A percentile compares a stretch with the other conserved stretches of the same genome.
Evolutionary conservation across 129 eudicot species (phyloP).

Genomic region (Scalesia atractyloides): DNA sequence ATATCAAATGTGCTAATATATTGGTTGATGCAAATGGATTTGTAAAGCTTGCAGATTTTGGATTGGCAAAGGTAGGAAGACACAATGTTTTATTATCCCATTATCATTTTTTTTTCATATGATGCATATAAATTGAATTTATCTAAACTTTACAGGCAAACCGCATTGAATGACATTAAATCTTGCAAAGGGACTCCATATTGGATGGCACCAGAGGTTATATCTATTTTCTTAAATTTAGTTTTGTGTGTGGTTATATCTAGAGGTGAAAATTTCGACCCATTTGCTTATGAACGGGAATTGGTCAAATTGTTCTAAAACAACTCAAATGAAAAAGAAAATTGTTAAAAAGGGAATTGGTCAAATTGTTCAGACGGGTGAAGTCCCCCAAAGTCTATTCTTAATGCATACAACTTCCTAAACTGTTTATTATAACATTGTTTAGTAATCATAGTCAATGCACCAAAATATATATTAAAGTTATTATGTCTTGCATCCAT

Average conservation of each 20-base stretch:
- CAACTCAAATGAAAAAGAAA: background rate
- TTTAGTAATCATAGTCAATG: background rate
- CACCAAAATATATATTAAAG: background rate
- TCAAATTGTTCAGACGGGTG: background rate
- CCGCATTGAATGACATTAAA: conserved; percentile 71
- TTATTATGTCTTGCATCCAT: conserved; percentile 5
- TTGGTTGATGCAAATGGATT: conserved; percentile 78
- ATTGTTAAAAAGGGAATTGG: background rate
- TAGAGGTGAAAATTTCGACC: background rate
- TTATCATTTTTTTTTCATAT: conserved; percentile 1
- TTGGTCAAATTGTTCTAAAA: background rate
- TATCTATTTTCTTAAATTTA: conserved; percentile 10
- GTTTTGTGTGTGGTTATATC: conserved; percentile 22
- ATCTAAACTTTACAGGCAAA: conserved; percentile 46
- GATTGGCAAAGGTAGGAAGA: conserved; percentile 76
- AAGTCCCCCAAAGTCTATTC: background rate
- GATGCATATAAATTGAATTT: background rate
- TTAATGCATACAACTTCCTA: conserved; percentile 9
- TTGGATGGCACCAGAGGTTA: conserved; percentile 99
- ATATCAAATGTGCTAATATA: conserved; percentile 95
- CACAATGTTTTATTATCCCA: background rate
- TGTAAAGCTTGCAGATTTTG: conserved; percentile 97
- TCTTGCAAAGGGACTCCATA: conserved; percentile 94
- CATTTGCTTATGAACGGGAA: background rate
- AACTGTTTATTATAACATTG: background rate